These are phyloP conservation scores for Stagonosporopsis chrysanthemi DNA, from an alignment of 2,329 filamentous ascomycete genomes.

Conservation along the genomic window DNA sequence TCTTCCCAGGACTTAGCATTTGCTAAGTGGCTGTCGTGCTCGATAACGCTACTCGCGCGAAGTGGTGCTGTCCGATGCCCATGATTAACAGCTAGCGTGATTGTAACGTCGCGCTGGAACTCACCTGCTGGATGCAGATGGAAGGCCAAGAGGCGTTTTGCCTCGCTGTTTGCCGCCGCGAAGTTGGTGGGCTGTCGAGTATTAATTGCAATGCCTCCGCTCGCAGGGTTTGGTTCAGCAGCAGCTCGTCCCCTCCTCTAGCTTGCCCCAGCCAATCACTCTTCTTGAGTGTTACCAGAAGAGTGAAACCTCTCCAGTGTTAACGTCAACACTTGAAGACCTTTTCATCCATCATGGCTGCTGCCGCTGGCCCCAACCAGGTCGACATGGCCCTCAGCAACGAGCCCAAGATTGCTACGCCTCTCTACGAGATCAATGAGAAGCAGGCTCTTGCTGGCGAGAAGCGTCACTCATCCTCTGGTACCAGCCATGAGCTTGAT, in stretches of 20 bases:
- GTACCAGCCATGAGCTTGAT: conserved; percentile 28
- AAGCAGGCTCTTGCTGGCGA: conserved; percentile 40
- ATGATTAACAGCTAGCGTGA: conserved; percentile 30
- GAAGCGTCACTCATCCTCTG: conserved; percentile 33
- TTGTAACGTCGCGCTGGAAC: conserved; percentile 35
- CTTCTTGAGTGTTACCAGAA: conserved; percentile 4
- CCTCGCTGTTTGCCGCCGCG: conserved; percentile 20
- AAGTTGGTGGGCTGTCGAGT: conserved; percentile 15
- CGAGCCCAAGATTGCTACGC: conserved; percentile 44
- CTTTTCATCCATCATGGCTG: conserved; percentile 37
- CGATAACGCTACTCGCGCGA: conserved; percentile 31
- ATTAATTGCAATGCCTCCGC: conserved; percentile 26
- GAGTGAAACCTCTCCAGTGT: conserved; percentile 16
- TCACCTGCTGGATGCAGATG: conserved; percentile 44
- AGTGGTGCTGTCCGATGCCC: conserved; percentile 15
- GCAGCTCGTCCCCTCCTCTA: conserved; percentile 22
- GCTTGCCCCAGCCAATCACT: conserved; percentile 22
- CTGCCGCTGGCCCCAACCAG: conserved; percentile 40
- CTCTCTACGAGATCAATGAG: conserved; percentile 43
- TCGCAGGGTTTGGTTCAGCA: conserved; percentile 18
- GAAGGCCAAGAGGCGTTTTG: conserved; percentile 28
- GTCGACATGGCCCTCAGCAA: conserved; percentile 47
- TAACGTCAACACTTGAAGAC: conserved; percentile 22
- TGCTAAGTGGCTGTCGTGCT: conserved; percentile 26
- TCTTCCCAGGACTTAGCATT: conserved; percentile 31